These are phyloP conservation scores for Turritis glabra DNA, from an alignment of 345 rosid genomes.

Conservation along the genomic window DNA sequence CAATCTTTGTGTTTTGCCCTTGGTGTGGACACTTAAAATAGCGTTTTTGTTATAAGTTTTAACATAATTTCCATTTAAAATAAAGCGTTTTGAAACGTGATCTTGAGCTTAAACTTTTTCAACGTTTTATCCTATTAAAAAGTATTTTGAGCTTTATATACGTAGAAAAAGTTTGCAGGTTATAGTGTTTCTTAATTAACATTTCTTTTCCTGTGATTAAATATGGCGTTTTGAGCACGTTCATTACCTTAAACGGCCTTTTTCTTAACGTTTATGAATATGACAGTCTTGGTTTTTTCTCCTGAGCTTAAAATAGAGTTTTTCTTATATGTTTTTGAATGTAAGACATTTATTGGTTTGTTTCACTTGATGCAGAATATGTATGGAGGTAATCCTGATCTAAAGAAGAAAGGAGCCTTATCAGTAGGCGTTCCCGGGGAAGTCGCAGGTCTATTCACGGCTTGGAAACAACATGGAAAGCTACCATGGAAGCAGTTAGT, in stretches of 20 bases:
- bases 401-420: constrained; percentile 50
- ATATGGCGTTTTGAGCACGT: no score
- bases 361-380: constrained; percentile 45
- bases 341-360: background rate
- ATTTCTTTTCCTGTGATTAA: no score
- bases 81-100: background rate
- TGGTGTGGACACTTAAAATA: background rate
- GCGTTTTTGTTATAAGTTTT: no score
- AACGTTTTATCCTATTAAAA: no score
- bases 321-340: background rate
- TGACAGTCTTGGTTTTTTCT: no score
- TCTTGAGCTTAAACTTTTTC: background rate
- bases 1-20: background rate
- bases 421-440: constrained; percentile 66
- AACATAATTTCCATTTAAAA: no score
- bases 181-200: no score
- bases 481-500: constrained; percentile 59
- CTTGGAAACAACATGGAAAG: constrained; percentile 57
- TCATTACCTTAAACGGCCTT: no score
- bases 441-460: constrained; percentile 54
- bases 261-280: no score
- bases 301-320: background rate
- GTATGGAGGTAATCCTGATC: constrained; percentile 46
- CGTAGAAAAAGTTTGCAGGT: no score
- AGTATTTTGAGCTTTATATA: no score